Conservation (phyloP, 805 yeast species). For the Cyberlindnera nakhonratchasimensis region DNA sequence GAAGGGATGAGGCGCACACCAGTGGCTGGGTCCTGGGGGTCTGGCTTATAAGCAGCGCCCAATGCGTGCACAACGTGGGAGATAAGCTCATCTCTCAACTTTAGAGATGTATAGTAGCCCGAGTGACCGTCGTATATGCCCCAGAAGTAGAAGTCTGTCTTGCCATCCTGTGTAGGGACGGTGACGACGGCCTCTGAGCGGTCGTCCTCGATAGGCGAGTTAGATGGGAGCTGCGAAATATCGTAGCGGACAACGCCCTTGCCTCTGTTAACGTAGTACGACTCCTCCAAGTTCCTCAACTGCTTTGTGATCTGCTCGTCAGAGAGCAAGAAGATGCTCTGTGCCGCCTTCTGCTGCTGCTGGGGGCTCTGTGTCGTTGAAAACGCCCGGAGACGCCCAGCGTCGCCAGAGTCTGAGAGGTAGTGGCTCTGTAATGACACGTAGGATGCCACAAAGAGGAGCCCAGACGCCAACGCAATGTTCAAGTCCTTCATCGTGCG, state of each 20-base stretch:
- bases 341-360: slow-evolving; percentile 36
- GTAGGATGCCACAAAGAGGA: slow-evolving; percentile 29
- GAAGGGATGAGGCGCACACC: slow-evolving; percentile 56
- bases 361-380: slow-evolving; percentile 25
- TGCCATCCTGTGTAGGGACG: slow-evolving; percentile 48
- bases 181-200: slow-evolving; percentile 79
- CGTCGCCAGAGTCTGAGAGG: slow-evolving; percentile 26
- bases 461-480: slow-evolving; percentile 29
- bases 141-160: slow-evolving; percentile 88
- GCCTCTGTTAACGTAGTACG: slow-evolving; percentile 75
- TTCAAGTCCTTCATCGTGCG: slow-evolving; percentile 19
- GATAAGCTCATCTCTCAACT: slow-evolving; percentile 74
- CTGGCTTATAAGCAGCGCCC: slow-evolving; percentile 58
- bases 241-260: slow-evolving; percentile 89
- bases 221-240: slow-evolving; percentile 83
- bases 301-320: slow-evolving; percentile 70
- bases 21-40: slow-evolving; percentile 37
- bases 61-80: slow-evolving; percentile 74
- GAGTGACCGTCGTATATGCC: slow-evolving; percentile 97
- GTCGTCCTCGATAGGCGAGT: slow-evolving; percentile 93
- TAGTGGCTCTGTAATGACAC: slow-evolving; percentile 25
- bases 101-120: slow-evolving; percentile 91
- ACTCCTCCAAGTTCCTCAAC: slow-evolving; percentile 73
- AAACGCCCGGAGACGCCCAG: slow-evolving; percentile 16
- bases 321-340: slow-evolving; percentile 52